phyloP scores from a whole-genome alignment of 148 eudicot genomes.

The Vaccinium darrowii region DNA sequence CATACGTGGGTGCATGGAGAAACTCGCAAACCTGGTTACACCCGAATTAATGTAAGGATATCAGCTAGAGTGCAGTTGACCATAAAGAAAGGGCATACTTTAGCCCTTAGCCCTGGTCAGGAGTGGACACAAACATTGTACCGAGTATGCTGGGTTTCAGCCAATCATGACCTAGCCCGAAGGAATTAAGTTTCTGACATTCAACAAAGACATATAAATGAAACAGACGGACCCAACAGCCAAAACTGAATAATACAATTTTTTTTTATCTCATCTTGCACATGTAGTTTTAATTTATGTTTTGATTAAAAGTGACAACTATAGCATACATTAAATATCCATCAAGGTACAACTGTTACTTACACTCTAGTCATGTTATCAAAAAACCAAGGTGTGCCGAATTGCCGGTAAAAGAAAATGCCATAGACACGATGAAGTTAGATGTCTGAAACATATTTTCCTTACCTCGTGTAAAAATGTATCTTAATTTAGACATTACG shows the following conservation, averaged over 20 bases:
- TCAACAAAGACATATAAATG: neutral
- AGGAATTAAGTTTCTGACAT: neutral
- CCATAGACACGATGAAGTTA: neutral
- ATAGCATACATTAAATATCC: neutral
- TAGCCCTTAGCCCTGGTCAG: neutral
- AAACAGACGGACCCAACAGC: neutral
- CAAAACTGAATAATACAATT: neutral
- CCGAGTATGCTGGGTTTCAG: neutral
- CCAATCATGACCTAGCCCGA: neutral
- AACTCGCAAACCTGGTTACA: neutral
- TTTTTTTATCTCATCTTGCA: neutral
- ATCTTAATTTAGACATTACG: neutral
- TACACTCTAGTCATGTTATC: neutral
- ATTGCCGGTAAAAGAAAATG: neutral
- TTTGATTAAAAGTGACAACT: neutral
- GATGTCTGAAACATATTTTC: neutral
- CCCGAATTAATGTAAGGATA: neutral
- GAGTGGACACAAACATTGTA: neutral
- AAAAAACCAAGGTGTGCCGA: neutral
- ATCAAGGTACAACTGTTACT: neutral
- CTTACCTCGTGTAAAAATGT: neutral
- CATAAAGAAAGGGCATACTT: neutral
- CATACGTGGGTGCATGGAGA: neutral
- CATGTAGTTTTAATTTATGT: neutral
- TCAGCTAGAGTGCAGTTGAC: neutral